These are phyloP conservation scores for Wakefieldia striispora DNA, from an alignment of 768 basidiomycete species.

Conservation along the genomic window DNA sequence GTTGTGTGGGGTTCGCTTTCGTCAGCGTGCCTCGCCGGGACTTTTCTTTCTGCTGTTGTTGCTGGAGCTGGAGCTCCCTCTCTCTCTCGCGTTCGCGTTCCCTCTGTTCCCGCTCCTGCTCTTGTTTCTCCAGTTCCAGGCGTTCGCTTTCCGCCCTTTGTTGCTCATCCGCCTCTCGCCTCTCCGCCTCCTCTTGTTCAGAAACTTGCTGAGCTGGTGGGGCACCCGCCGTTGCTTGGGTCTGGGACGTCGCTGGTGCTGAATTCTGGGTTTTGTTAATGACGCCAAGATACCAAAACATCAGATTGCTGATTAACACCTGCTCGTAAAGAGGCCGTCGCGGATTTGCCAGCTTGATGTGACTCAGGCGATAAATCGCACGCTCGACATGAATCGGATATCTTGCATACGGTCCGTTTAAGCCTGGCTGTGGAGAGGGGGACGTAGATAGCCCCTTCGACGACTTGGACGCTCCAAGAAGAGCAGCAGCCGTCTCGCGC, in stretches of 20 bases:
- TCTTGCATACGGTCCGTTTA: slow-evolving; percentile 56
- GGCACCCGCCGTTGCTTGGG: slow-evolving; percentile 25
- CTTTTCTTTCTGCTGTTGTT: slow-evolving; percentile 40
- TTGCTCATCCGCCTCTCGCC: slow-evolving; percentile 41
- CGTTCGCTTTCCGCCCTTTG: slow-evolving; percentile 41
- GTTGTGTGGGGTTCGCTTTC: slow-evolving; percentile 52
- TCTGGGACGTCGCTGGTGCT: slow-evolving; percentile 34
- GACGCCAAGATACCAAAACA: slow-evolving; percentile 99
- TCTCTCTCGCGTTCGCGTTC: slow-evolving; percentile 26
- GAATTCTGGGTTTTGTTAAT: slow-evolving; percentile 86
- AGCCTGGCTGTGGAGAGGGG: slow-evolving; percentile 49
- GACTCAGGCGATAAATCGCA: slow-evolving; percentile 94
- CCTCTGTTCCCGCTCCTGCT: slow-evolving; percentile 49
- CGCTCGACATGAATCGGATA: slow-evolving; percentile 99
- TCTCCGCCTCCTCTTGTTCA: slow-evolving; percentile 36
- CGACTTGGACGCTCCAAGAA: slow-evolving; percentile 81
- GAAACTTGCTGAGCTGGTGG: slow-evolving; percentile 29
- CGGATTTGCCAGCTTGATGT: slow-evolving; percentile 98
- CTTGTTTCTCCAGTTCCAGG: slow-evolving; percentile 57
- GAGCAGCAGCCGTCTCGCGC: slow-evolving; percentile 82
- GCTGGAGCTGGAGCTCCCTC: slow-evolving; percentile 32
- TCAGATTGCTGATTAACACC: slow-evolving; percentile 87
- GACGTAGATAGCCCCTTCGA: slow-evolving; percentile 65
- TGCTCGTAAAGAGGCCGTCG: slow-evolving; percentile 96
- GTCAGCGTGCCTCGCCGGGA: slow-evolving; percentile 58